These are phyloP conservation scores for Jamesozyma piceae DNA, from an alignment of 805 yeast genomes.

Conservation along the genomic window DNA sequence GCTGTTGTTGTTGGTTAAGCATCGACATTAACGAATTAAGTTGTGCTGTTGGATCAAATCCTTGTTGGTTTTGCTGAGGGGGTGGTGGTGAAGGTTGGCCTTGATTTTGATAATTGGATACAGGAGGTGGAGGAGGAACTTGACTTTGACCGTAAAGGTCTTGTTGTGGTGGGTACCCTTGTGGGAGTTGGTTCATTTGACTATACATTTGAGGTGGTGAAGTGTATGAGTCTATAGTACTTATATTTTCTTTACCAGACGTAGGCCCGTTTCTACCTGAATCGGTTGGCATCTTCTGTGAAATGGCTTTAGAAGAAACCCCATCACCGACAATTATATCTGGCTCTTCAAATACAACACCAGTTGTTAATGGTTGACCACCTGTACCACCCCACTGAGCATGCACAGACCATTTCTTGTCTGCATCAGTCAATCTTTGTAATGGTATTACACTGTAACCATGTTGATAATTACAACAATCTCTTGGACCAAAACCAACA, in stretches of 20 bases:
- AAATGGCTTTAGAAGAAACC: constrained; percentile 82
- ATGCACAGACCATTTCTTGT: constrained; percentile 72
- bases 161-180: constrained; percentile 3
- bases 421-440: constrained; percentile 86
- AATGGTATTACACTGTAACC: constrained; percentile 86
- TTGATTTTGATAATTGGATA: constrained; percentile 4
- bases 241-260: constrained; percentile 51
- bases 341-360: constrained; percentile 88
- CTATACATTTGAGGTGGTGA: constrained; percentile 12
- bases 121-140: constrained; percentile 1
- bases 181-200: constrained; percentile 15
- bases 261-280: constrained; percentile 78
- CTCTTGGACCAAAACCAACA: constrained; percentile 97
- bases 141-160: constrained; percentile 6
- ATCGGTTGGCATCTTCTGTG: constrained; percentile 87
- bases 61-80: constrained; percentile 17
- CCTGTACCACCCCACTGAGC: constrained; percentile 98
- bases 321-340: constrained; percentile 96
- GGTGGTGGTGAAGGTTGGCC: constrained; percentile 15
- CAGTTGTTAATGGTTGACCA: constrained; percentile 69
- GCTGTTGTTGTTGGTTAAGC: constrained; percentile 32
- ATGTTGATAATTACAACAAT: constrained; percentile 89
- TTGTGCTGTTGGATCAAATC: constrained; percentile 33
- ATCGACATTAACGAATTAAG: constrained; percentile 36
- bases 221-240: constrained; percentile 2